Percentiles rank a stretch among this genome's conserved stretches.
Conservation (phyloP, 148 eudicot genomes). For the Fagopyrum homotropicum region DNA sequence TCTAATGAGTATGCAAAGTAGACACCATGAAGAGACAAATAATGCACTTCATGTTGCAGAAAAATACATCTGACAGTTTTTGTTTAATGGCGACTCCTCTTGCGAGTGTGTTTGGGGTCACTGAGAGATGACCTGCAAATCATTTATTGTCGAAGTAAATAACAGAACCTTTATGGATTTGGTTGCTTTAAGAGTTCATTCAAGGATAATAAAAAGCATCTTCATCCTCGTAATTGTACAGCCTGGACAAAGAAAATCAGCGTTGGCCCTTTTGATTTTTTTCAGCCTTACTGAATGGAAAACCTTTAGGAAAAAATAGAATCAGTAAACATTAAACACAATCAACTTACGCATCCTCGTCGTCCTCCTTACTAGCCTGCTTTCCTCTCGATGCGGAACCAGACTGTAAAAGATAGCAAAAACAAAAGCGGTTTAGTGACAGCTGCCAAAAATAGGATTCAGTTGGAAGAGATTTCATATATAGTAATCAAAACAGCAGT, state of each 20-base stretch:
- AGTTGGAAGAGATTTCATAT: neutral
- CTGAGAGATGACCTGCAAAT: slow-evolving; percentile 28
- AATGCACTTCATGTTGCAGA: neutral
- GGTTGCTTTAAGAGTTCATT: neutral
- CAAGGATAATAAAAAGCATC: neutral
- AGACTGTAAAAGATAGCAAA: neutral
- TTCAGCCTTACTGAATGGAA: neutral
- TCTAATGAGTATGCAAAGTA: neutral
- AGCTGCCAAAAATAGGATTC: neutral
- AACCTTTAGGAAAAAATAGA: neutral
- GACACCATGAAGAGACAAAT: neutral
- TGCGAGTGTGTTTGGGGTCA: slow-evolving; percentile 27
- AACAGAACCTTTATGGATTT: neutral
- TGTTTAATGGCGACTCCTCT: slow-evolving; percentile 31
- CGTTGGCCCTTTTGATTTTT: neutral
- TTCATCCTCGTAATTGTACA: neutral
- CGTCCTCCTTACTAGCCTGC: neutral
- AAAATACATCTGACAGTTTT: neutral
- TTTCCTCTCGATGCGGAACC: neutral
- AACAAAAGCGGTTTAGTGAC: slow-evolving; percentile 9
- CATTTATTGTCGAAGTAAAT: slow-evolving; percentile 1
- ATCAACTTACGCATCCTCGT: slow-evolving; percentile 1
- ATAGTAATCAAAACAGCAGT: neutral
- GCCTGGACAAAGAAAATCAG: neutral
- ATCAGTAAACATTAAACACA: neutral